Conservation (phyloP, 805 yeast species). For the Ogataea siamensis region DNA sequence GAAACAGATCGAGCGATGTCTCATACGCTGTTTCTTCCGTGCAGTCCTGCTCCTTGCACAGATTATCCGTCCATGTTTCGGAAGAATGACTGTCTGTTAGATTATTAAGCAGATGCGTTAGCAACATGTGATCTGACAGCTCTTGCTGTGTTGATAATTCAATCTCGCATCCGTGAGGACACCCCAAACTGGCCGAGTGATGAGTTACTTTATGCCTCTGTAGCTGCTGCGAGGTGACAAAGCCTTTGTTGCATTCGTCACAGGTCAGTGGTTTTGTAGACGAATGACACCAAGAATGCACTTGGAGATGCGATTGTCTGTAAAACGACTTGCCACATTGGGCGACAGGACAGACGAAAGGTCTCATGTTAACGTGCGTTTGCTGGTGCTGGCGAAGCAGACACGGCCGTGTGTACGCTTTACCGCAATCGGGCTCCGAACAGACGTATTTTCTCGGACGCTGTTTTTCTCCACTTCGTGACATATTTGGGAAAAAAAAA, state of each 20-base stretch:
- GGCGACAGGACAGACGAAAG: neutral
- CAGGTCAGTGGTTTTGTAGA: neutral
- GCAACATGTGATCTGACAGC: neutral
- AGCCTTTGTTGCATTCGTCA: neutral
- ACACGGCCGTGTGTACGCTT: constrained; percentile 1
- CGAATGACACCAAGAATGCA: neutral
- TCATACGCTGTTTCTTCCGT: neutral
- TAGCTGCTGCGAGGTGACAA: neutral
- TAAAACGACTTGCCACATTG: constrained; percentile 1
- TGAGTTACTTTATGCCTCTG: neutral
- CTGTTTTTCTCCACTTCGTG: neutral
- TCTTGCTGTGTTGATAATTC: neutral
- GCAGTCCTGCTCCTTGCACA: neutral
- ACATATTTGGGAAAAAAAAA: no score
- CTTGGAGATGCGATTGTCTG: constrained; percentile 3
- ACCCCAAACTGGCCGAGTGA: neutral
- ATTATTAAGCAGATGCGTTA: neutral
- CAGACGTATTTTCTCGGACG: constrained; percentile 1
- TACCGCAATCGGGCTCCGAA: neutral
- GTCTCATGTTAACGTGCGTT: neutral
- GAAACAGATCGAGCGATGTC: neutral
- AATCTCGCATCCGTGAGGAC: neutral
- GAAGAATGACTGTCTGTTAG: neutral
- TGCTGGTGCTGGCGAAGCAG: constrained; percentile 1
- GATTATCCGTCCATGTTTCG: neutral